Base-by-base conservation (phyloP, 2,329 filamentous ascomycete species). In the Epichloe gansuensis region DNA sequence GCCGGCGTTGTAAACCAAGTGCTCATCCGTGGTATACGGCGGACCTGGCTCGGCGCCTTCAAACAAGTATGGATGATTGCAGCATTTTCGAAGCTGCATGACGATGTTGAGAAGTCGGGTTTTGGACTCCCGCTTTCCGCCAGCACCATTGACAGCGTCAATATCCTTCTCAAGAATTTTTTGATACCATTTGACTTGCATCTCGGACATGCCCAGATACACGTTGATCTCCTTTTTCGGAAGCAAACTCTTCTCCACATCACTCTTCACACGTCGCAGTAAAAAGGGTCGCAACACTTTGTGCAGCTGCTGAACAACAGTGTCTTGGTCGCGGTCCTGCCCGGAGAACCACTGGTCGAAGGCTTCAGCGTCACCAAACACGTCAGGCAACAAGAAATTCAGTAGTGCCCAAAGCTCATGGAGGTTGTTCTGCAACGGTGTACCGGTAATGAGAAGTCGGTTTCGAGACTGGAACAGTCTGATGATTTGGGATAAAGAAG, bases 91-190 rank as follows among this genome's bases (percentile, higher is more conserved):
- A 57, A 98, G 79, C 69, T 98, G 93, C 93, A 98, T 98, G 60
- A 98, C 93, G 64, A 98, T 98, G 70, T 98, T 98, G 57, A 98
- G 77, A 23, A 98, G 78, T 57, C 93, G 83, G 1, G 93, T 98
- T 73, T 98, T 98, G 35, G 91, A 97, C 70, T 98, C 93, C 54
- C 90, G 86, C 71, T 96, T 98, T 49, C 93, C 93, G 57, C 86
- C 89, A 34, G 91, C 93, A 55, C 93, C 93, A 60, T 98, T 98
- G 62, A 98, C 91, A 13, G 93, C 93, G 67, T 98, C 93, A 56
- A 98, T 98, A 63, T 98, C 93, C 71, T 97, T 98, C 64, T 98
- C 93, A 3, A 98, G 74, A 60, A 98, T 98, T 73, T 96, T 97
- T 68, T 95, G 87, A 65, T 98, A 98, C 91, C 93, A 98, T 65